phyloP scores from a whole-genome alignment of 1,284 basidiomycete species.

The Fomes fomentarius region DNA sequence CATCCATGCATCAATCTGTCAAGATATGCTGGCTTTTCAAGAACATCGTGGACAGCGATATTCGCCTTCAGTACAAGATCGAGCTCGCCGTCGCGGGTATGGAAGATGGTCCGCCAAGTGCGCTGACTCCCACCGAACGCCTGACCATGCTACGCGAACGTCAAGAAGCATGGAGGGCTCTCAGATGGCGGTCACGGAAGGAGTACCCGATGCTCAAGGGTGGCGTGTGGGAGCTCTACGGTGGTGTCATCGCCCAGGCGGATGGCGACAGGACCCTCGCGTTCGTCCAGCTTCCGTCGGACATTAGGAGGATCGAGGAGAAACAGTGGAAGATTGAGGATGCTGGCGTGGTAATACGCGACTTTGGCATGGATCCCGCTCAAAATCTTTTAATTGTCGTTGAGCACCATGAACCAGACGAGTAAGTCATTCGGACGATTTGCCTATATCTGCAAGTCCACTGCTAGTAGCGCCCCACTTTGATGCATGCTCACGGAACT shows the following conservation, averaged over 20 bases:
- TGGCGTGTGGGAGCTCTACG: constrained; percentile 57
- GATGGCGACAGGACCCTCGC: constrained; percentile 35
- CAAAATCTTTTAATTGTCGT: constrained; percentile 62
- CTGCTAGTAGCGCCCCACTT: no score
- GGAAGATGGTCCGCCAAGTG: constrained; percentile 43
- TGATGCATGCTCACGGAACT: no score
- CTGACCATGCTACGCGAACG: constrained; percentile 46
- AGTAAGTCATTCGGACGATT: constrained; percentile 14
- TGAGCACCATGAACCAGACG: constrained; percentile 40
- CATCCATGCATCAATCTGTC: no score
- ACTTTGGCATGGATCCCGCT: constrained; percentile 65
- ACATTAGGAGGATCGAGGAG: constrained; percentile 47
- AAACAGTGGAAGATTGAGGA: constrained; percentile 49
- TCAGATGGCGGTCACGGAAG: constrained; percentile 42
- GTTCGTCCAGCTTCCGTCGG: constrained; percentile 55
- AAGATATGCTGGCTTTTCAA: constrained; percentile 50
- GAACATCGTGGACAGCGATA: constrained; percentile 39
- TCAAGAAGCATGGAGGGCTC: constrained; percentile 49
- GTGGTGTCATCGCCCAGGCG: constrained; percentile 58
- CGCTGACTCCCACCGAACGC: constrained; percentile 37
- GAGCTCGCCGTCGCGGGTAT: constrained; percentile 55
- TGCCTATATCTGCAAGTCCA: no score
- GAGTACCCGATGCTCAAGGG: constrained; percentile 41
- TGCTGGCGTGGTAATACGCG: constrained; percentile 47
- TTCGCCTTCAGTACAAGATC: constrained; percentile 51